These are phyloP conservation scores for Monosporascus sp. DNA, from an alignment of 2,329 filamentous ascomycete species.

Conservation along the genomic window DNA sequence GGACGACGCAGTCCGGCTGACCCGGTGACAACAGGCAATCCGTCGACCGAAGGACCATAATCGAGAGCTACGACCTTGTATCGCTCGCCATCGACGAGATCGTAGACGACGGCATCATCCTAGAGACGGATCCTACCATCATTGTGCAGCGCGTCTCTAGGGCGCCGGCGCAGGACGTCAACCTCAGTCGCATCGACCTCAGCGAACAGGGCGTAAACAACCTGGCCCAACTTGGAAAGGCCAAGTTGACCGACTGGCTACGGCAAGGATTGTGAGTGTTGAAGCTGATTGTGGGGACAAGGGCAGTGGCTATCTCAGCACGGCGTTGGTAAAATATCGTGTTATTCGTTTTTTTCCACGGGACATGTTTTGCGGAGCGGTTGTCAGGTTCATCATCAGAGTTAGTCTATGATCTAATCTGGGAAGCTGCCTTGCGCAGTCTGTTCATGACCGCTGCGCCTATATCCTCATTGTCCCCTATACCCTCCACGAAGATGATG, in stretches of 20 bases:
- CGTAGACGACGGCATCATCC: constrained; percentile 89
- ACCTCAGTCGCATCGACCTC: constrained; percentile 89
- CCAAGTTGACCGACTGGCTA: constrained; percentile 84
- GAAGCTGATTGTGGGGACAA: constrained; percentile 5
- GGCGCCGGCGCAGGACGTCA: constrained; percentile 85
- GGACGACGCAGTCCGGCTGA: not conserved
- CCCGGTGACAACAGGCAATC: constrained; percentile 60
- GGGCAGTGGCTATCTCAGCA: constrained; percentile 18
- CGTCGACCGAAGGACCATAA: constrained; percentile 93
- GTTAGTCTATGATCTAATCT: constrained; percentile 45
- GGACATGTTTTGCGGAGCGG: constrained; percentile 15
- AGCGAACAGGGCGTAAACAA: constrained; percentile 95
- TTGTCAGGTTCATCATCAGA: constrained; percentile 22
- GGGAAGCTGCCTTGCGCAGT: constrained; percentile 69
- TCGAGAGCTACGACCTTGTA: constrained; percentile 98
- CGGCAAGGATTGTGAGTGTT: constrained; percentile 66
- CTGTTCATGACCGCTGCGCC: constrained; percentile 85
- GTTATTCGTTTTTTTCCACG: constrained; percentile 15
- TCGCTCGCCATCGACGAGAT: constrained; percentile 93
- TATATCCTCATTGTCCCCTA: constrained; percentile 72
- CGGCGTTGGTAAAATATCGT: constrained; percentile 24
- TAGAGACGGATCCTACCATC: constrained; percentile 94
- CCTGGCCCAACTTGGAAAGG: constrained; percentile 87
- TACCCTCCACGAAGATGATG: constrained; percentile 86
- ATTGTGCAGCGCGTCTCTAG: constrained; percentile 89